These are phyloP conservation scores for Phialocephala sp. DNA, from an alignment of 2,329 filamentous ascomycete species.

Conservation along the genomic window DNA sequence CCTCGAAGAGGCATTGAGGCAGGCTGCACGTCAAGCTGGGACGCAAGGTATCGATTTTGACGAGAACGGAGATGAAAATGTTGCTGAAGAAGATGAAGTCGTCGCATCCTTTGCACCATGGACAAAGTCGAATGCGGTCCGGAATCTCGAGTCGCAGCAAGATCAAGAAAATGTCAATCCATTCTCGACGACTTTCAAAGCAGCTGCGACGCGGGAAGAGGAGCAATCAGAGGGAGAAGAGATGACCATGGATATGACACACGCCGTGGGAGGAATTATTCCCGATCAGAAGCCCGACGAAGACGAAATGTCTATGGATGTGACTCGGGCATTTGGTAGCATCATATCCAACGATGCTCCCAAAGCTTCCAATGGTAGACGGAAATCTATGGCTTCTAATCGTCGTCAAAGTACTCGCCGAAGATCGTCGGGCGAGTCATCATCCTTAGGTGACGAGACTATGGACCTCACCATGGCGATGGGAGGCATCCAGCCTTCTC, in stretches of 20 bases:
- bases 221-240: constrained; percentile 45
- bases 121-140: constrained; percentile 61
- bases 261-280: constrained; percentile 59
- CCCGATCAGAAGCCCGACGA: constrained; percentile 41
- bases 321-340: constrained; percentile 80
- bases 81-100: constrained; percentile 64
- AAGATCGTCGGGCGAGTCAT: constrained; percentile 42
- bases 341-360: constrained; percentile 59
- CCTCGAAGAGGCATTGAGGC: constrained; percentile 77
- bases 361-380: constrained; percentile 32
- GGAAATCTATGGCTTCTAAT: constrained; percentile 41
- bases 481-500: constrained; percentile 54
- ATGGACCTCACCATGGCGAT: constrained; percentile 64
- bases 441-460: constrained; percentile 44
- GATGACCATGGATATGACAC: constrained; percentile 61
- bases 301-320: constrained; percentile 84
- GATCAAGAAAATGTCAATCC: constrained; percentile 58
- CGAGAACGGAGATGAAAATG: constrained; percentile 56
- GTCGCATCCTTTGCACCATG: constrained; percentile 78
- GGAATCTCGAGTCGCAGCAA: constrained; percentile 40
- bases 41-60: constrained; percentile 70
- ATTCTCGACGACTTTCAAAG: constrained; percentile 46
- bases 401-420: constrained; percentile 46
- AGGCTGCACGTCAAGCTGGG: constrained; percentile 77
- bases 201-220: constrained; percentile 36